Evolutionary conservation across 192 early-diverging fungal species (phyloP), one percentile per base, ranked within the genome.

Genomic region (Dimargaris xerosporica): DNA sequence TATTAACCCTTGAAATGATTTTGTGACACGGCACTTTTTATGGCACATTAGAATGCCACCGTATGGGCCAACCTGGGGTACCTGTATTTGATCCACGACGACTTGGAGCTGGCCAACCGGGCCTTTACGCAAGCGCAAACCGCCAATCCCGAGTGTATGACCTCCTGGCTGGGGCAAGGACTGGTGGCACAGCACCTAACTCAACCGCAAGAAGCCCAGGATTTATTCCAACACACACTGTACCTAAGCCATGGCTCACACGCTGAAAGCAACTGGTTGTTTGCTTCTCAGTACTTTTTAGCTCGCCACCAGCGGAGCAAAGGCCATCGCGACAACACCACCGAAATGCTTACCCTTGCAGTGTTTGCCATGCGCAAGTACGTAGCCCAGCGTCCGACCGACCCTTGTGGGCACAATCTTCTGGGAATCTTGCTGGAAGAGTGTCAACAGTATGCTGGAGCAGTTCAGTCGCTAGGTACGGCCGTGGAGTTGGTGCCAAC

Each of bases 161-260:
- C 81, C 10, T 82, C 80, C 26, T 93, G 92, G 91, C 76, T 89
- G 60, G 94, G 92, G n/a, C 89, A 90, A 62, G 91, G 87, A 12
- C 78, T 86, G 59, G 76, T 90, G 25, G 86, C 88, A 9, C 80
- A 82, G 64, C 56, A 71, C 1, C 29, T 78, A 67, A 69, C 79
- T 67, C 61, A 84, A 60, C 15, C 65, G 26, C 62, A 56, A 12
- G 79, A 84, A 50, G 71, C 80, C 9, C 74, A 78, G 25, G 84
- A 80, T 5, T 68, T 88, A 28, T 90, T 86, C 65, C 87, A 91
- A 54, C 88, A 93, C 59, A 85, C 87, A 30, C 80, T 87, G 73
- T 77, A 83, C 41, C 74, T 85, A 16, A 82, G 82, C 23, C 79
- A 78, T 19, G 80, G 74, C 28, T 73, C 78, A 28, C 41, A 44